Evolutionary conservation across 2,329 filamentous ascomycete species (phyloP), one percentile per base, ranked within the genome.

Genomic region (Lomentospora prolificans): DNA sequence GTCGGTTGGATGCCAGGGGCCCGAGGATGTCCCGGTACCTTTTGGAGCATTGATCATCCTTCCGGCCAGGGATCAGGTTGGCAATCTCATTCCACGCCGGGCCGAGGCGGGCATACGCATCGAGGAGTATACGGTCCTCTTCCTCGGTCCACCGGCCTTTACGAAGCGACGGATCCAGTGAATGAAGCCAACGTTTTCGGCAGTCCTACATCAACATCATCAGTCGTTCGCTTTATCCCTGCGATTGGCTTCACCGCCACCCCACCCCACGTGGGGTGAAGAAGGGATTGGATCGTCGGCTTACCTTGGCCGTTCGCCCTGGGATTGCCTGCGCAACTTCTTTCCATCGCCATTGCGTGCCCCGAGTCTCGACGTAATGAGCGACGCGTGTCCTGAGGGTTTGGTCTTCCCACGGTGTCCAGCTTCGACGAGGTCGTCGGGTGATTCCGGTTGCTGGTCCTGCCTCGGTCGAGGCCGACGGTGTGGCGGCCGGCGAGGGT

Each of bases 131-230:
- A 36, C 64, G 63, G 56, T 66, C 64, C 22, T 66, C 64, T 17
- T 66, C 61, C 50, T 60, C 59, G 7, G 64, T 66, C 64, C 64
- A 66, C 46, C 63, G 51, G 3, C 64, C 64, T 22, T 66, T 66
- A 4, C 64, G 60, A 10, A 66, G 39, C 1, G 64, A 65, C 2
- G 64, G 64, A 22, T 66, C 63, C 4, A 66, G 59, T 7, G 64
- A 66, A 51, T 66, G 64, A 59, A 66, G 64, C 64, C 64, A 66
- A 33, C 64, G 61, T 58, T 66, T 66, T 2, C 64, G 60, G 28
- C 64, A 66, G 36, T 65, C 64, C 63, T 12, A 50, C 53, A n/a
- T 51, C 12, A 24, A 31, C 58, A 50, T 14, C 6, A 30, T n/a
- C 54, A n/a, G 28, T 48, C 25, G 52, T 14, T 6, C 30, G 27